Evolutionary conservation across 73 alveolate species (phyloP).

Genomic region (Stentor roeselii): DNA sequence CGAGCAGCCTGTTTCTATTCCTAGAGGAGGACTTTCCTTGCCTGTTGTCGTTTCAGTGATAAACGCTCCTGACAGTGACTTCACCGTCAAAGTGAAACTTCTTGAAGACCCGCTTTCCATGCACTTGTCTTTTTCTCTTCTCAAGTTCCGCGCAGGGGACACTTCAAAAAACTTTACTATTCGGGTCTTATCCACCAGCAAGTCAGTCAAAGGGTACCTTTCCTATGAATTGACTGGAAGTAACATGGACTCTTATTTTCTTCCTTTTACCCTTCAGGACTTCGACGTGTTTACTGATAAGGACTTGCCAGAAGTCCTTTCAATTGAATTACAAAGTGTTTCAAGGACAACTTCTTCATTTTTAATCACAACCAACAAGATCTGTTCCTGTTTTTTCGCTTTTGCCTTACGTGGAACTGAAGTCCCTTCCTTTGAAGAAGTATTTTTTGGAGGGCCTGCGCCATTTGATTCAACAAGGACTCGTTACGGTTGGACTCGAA

Average conservation of each 20-base stretch:
- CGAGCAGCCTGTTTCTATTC: slow-evolving; percentile 37
- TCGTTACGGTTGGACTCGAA: neutral
- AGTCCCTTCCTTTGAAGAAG: neutral
- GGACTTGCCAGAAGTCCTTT: neutral
- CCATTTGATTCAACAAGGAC: neutral
- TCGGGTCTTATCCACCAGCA: neutral
- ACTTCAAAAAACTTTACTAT: neutral
- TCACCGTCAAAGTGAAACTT: slow-evolving; percentile 4
- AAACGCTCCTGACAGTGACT: slow-evolving; percentile 42
- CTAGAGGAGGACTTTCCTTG: slow-evolving; percentile 43
- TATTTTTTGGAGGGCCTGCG: neutral
- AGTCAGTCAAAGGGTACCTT: neutral
- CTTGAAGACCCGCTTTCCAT: neutral
- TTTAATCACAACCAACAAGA: neutral
- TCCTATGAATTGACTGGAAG: neutral
- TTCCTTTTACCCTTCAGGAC: neutral
- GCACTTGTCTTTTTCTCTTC: neutral
- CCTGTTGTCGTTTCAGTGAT: slow-evolving; percentile 25
- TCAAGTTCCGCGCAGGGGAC: neutral
- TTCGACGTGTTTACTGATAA: neutral
- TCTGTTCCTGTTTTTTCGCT: slow-evolving; percentile 6
- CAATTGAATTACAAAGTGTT: neutral
- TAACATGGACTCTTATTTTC: neutral
- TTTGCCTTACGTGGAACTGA: slow-evolving; percentile 23
- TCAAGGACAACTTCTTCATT: slow-evolving; percentile 18